A percentile compares a stretch with the other conserved stretches of the same genome.
Conservation (phyloP, 2,329 filamentous ascomycete species). For the Hymenoscyphus linearis region DNA sequence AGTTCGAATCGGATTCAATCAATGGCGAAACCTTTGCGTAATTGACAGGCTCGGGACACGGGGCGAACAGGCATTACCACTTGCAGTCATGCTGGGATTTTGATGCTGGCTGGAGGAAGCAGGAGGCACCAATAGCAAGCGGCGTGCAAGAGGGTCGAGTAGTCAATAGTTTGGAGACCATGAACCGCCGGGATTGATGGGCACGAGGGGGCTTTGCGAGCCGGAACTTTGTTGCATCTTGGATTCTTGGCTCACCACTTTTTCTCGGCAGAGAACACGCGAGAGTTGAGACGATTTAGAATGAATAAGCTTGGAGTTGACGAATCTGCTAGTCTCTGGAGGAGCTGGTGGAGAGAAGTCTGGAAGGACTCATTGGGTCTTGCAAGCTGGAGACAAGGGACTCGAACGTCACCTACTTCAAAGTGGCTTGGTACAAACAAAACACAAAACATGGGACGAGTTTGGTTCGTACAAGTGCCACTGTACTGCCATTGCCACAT, state of each 20-base stretch:
- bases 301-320: background rate
- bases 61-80: background rate
- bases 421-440: background rate
- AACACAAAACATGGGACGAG: background rate
- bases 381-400: too few species aligned
- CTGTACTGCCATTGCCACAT: background rate
- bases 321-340: background rate
- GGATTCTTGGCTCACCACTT: background rate
- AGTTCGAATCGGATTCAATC: background rate
- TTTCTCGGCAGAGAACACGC: background rate
- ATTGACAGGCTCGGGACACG: background rate
- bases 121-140: background rate
- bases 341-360: background rate
- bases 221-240: background rate
- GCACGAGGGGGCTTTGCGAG: background rate
- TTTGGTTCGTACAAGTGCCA: background rate
- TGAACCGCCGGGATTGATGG: background rate
- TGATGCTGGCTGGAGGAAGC: conserved; percentile 3
- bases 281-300: background rate
- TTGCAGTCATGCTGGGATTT: background rate
- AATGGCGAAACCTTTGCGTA: background rate
- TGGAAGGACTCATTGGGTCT: too few species aligned
- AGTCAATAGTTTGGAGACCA: background rate
- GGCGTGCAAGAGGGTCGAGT: too few species aligned
- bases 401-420: background rate